A percentile compares a stretch with the other conserved stretches of the same genome.
Evolutionary conservation across 2,329 filamentous ascomycete species (phyloP).

Genomic region (Trichophyton equinum): DNA sequence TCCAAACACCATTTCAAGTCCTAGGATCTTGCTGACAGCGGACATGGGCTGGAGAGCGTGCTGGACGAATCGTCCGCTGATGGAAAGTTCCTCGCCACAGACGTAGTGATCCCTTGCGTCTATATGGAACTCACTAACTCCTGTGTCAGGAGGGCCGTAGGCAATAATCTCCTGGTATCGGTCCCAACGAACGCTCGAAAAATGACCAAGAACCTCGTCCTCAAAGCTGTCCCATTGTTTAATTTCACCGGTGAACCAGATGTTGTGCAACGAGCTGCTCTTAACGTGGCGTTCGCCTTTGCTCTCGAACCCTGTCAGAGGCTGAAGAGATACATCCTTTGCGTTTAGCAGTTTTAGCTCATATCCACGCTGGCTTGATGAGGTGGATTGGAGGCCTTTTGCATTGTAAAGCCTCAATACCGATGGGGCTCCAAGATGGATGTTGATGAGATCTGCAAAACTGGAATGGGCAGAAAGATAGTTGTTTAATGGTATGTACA

Average conservation of each 20-base stretch:
- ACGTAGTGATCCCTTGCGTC: slow-evolving; percentile 6
- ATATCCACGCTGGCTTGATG: background rate
- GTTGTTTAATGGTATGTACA: too few species aligned
- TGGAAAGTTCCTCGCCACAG: slow-evolving; percentile 10
- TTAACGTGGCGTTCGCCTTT: background rate
- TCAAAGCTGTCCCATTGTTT: slow-evolving; percentile 4
- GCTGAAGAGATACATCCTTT: background rate
- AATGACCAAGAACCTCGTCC: background rate
- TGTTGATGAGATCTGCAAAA: too few species aligned
- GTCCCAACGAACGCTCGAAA: background rate
- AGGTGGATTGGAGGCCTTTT: background rate
- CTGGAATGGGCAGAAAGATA: too few species aligned
- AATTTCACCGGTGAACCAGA: slow-evolving; percentile 2
- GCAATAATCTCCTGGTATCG: background rate
- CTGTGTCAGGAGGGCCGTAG: background rate
- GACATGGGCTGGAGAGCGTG: slow-evolving; percentile 8
- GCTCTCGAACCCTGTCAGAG: background rate
- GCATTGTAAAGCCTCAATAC: background rate
- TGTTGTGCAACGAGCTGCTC: slow-evolving; percentile 2
- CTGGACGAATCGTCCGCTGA: slow-evolving; percentile 8
- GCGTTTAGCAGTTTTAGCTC: slow-evolving; percentile 2
- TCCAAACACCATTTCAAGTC: slow-evolving; percentile 5
- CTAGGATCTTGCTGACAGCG: slow-evolving; percentile 6
- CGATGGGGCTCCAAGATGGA: background rate
- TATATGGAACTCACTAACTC: background rate